Conservation (phyloP, 2,329 filamentous ascomycete species). For the Fusarium cyanostomum region DNA sequence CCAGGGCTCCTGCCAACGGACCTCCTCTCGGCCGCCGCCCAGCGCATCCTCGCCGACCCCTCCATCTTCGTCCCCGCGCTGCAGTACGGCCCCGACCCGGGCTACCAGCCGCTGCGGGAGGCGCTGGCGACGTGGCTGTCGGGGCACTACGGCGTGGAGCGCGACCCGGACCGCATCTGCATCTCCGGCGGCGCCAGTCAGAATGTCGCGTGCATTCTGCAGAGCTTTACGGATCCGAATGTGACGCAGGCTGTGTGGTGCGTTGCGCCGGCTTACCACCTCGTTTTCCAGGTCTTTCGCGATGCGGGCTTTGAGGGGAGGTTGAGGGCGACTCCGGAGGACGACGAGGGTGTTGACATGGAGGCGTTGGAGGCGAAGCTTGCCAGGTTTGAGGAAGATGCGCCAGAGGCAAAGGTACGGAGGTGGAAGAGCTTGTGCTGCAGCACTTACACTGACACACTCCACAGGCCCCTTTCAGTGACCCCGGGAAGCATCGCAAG, state of each 20-base stretch:
- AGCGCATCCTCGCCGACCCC: slow-evolving; percentile 68
- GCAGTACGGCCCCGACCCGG: slow-evolving; percentile 81
- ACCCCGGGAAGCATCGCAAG: slow-evolving; percentile 69
- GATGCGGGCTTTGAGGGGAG: slow-evolving; percentile 78
- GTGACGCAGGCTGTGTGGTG: slow-evolving; percentile 83
- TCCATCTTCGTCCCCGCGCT: slow-evolving; percentile 70
- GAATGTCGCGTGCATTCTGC: slow-evolving; percentile 79
- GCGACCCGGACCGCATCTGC: slow-evolving; percentile 70
- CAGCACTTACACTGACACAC: slow-evolving; percentile 4
- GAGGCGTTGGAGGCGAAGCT: slow-evolving; percentile 53
- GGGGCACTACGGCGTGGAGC: slow-evolving; percentile 62
- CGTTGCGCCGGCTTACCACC: slow-evolving; percentile 82
- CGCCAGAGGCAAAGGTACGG: slow-evolving; percentile 25
- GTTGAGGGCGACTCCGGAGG: slow-evolving; percentile 77
- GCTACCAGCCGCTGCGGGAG: slow-evolving; percentile 74
- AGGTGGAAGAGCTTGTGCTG: not conserved
- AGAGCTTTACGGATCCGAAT: slow-evolving; percentile 81
- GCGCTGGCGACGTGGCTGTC: slow-evolving; percentile 77
- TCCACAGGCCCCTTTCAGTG: slow-evolving; percentile 60
- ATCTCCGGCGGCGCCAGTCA: slow-evolving; percentile 89
- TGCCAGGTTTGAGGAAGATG: slow-evolving; percentile 41
- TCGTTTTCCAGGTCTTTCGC: slow-evolving; percentile 86
- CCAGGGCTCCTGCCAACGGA: slow-evolving; percentile 70
- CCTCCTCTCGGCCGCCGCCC: slow-evolving; percentile 68
- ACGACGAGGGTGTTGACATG: slow-evolving; percentile 79